These are phyloP conservation scores for Takashimella tepidaria DNA, from an alignment of 1,284 basidiomycete genomes.

Conservation along the genomic window DNA sequence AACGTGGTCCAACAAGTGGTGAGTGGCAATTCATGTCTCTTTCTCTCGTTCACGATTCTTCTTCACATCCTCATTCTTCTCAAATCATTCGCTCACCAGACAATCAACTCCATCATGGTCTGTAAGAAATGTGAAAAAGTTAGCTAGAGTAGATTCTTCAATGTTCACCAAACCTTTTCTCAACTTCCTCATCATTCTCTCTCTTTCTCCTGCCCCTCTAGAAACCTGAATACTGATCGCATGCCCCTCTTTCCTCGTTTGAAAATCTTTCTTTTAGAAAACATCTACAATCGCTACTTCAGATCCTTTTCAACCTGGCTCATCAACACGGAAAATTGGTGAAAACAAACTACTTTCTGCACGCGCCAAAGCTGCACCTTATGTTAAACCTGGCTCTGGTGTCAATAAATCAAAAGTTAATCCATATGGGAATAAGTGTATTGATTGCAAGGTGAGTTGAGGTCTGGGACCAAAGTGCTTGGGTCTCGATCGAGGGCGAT, in stretches of 20 bases:
- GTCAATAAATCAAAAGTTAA: constrained; percentile 29
- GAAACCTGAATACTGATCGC: too few relatives aligned
- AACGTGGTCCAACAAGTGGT: constrained; percentile 12
- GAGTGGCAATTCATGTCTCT: constrained; percentile 1
- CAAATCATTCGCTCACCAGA: not conserved
- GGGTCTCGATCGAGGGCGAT: not conserved
- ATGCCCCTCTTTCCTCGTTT: not conserved
- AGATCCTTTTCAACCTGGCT: constrained; percentile 43
- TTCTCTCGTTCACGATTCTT: too few relatives aligned
- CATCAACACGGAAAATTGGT: constrained; percentile 46
- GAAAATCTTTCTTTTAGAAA: constrained; percentile 33
- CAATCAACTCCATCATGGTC: constrained; percentile 33
- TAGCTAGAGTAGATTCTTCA: constrained; percentile 4
- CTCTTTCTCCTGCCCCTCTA: not conserved
- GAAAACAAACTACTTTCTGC: constrained; percentile 48
- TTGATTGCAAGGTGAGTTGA: constrained; percentile 45
- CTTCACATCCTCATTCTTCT: not conserved
- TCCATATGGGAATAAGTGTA: constrained; percentile 46
- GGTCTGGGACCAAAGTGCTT: not conserved
- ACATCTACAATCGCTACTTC: constrained; percentile 40
- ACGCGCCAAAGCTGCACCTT: constrained; percentile 33
- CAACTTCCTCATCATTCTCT: not conserved
- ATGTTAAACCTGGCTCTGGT: constrained; percentile 31
- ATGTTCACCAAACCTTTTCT: not conserved
- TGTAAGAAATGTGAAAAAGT: constrained; percentile 51